A percentile compares a stretch with the other conserved stretches of the same genome.
These are phyloP conservation scores for Botrytis aclada DNA, from an alignment of 2,329 filamentous ascomycete genomes.

Conservation along the genomic window DNA sequence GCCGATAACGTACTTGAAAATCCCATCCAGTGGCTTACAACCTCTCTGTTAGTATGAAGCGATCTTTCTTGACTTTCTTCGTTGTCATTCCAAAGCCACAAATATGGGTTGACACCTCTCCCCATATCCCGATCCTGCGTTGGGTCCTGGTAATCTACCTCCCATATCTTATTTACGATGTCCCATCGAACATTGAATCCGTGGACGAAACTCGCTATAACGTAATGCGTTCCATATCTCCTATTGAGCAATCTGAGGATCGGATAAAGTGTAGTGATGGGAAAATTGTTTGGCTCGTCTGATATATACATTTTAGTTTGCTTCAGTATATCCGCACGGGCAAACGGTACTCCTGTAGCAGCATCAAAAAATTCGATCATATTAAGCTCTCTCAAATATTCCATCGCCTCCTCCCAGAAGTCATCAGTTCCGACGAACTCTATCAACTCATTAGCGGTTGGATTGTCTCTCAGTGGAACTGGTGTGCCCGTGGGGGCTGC, in stretches of 20 bases:
- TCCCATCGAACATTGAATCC: not conserved
- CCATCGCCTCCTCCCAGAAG: no score
- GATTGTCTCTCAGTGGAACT: not conserved
- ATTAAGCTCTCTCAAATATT: no score
- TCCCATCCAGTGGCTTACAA: not conserved
- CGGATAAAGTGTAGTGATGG: not conserved
- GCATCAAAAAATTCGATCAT: no score
- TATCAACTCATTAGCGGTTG: not conserved
- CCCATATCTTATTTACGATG: not conserved
- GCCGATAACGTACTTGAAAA: not conserved
- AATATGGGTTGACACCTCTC: not conserved
- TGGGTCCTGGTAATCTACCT: not conserved
- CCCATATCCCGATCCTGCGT: not conserved
- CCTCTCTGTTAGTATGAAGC: not conserved
- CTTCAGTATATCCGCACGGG: no score
- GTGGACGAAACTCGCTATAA: not conserved
- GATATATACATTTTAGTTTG: not conserved
- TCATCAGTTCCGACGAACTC: no score
- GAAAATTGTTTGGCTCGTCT: not conserved
- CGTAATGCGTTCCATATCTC: not conserved
- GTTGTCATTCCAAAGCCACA: conserved; percentile 2
- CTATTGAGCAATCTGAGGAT: not conserved
- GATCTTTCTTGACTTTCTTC: not conserved
- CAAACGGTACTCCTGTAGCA: no score
- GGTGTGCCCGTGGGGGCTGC: not conserved